Base-by-base conservation (phyloP, 139 green algal species). In the Ulvella scutata region DNA sequence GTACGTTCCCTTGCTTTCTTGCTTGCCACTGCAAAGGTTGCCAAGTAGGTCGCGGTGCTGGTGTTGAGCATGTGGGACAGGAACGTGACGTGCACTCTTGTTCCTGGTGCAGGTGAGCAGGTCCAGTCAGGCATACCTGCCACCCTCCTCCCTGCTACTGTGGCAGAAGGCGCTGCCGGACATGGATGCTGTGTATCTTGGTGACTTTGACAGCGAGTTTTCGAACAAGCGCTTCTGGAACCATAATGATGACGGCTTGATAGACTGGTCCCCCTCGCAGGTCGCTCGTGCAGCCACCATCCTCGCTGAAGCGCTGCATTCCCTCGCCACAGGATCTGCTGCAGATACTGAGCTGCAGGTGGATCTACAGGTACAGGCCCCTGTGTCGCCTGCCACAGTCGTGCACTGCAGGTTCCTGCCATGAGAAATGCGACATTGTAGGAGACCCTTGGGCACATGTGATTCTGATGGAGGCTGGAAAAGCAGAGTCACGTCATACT, bases 141-240 rank as follows among this genome's bases (percentile, higher is more conserved):
- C 90, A 28, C 90, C 90, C 4, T 88, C 85, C 31, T 89, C 85
- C 0, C 81, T 92, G 2, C 84, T 83, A 37, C 85, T 80, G 4
- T 94, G 92, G 78, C 82, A 84, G 0, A 73, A 87, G 9, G 75
- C 91, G 23, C 40, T 96, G 21, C 33, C 81, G 0, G 90, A 92
- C 44, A 92, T 87, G 43, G 82, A 92, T 38, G 3, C 39, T 3
- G 38, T 73, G 0, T 91, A 87, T 37, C 72, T 3, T 29, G 51
- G 51, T 23, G 86, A 79, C 74, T 91, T 80, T 34, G 43, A 88
- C 37, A 89, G 80, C 75, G 59, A 76, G 10, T 78, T 82, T 39
- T 84, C 90, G 74, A 82, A 79, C 43, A 73, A 33, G 33, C 73
- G 43, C 34, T 73, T 17, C 23, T 74, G n/a, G 36, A 31, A 3